phyloP scores from a whole-genome alignment of 2,329 filamentous ascomycete species.

The Colletotrichum gigasporum region DNA sequence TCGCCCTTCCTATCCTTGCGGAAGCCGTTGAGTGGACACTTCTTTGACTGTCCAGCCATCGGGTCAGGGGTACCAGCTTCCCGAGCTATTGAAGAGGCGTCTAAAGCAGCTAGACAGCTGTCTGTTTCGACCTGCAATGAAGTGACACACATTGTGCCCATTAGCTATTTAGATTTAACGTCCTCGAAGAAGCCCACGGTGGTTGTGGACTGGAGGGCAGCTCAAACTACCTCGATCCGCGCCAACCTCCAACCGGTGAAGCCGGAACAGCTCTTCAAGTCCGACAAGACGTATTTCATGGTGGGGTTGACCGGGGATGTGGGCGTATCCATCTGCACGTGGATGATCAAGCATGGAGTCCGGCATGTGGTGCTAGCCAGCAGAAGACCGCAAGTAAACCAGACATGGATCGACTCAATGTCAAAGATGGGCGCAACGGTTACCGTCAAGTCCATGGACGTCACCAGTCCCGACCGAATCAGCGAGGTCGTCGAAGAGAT shows the following conservation, averaged over 20 bases:
- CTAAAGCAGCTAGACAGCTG: not conserved
- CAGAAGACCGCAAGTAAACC: slow-evolving; percentile 42
- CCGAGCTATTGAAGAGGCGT: not conserved
- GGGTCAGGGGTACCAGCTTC: not conserved
- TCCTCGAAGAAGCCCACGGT: not conserved
- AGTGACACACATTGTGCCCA: not conserved
- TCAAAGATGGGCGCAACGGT: slow-evolving; percentile 17
- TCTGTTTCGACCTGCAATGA: too few relatives aligned
- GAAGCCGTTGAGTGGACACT: not conserved
- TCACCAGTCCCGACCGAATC: slow-evolving; percentile 23
- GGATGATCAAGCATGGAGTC: slow-evolving; percentile 47
- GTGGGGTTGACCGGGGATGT: slow-evolving; percentile 42
- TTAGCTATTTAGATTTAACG: not conserved
- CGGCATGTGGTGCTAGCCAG: slow-evolving; percentile 45
- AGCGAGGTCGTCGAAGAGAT: slow-evolving; percentile 33
- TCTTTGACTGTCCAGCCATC: not conserved
- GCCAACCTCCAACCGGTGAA: not conserved
- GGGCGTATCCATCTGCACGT: slow-evolving; percentile 45
- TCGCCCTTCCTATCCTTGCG: not conserved
- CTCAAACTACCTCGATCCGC: not conserved
- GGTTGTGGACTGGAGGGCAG: not conserved
- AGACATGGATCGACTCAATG: slow-evolving; percentile 30
- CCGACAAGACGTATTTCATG: slow-evolving; percentile 42
- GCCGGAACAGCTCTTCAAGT: slow-evolving; percentile 26
- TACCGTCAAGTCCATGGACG: slow-evolving; percentile 33